These are phyloP conservation scores for Colletotrichum siamense DNA, from an alignment of 2,329 filamentous ascomycete species.

Conservation along the genomic window DNA sequence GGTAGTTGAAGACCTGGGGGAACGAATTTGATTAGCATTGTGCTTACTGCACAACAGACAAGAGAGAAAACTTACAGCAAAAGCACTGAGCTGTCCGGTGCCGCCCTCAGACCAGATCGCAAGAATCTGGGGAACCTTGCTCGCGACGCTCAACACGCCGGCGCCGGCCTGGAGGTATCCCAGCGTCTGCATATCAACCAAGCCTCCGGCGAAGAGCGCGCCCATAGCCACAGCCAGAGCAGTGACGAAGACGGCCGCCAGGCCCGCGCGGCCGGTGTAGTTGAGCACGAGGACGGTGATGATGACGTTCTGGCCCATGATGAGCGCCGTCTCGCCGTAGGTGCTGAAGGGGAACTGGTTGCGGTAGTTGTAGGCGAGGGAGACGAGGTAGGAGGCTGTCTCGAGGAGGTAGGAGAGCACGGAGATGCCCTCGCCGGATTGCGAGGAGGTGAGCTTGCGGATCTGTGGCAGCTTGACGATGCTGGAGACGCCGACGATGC, in stretches of 20 bases:
- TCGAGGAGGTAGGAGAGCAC: constrained; percentile 95
- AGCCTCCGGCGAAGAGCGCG: constrained; percentile 69
- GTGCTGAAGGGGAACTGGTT: constrained; percentile 95
- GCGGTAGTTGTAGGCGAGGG: constrained; percentile 89
- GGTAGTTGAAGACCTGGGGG: constrained; percentile 93
- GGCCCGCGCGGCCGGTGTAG: constrained; percentile 72
- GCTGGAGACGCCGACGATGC: constrained; percentile 87
- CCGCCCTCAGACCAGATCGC: constrained; percentile 85
- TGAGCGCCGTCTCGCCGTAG: constrained; percentile 92
- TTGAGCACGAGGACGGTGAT: constrained; percentile 87
- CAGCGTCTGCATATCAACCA: constrained; percentile 72
- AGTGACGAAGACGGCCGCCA: constrained; percentile 80
- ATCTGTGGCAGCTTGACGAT: constrained; percentile 98
- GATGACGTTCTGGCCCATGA: constrained; percentile 89
- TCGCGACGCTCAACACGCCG: constrained; percentile 81
- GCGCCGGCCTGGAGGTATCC: constrained; percentile 83
- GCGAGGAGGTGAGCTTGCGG: constrained; percentile 83
- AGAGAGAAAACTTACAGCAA: constrained; percentile 73
- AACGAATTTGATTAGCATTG: background rate
- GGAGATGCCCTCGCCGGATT: constrained; percentile 82
- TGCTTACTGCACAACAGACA: background rate
- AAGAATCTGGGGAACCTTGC: constrained; percentile 92
- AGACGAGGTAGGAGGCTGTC: constrained; percentile 85
- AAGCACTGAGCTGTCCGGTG: constrained; percentile 95
- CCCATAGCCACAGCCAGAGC: constrained; percentile 73